These are phyloP conservation scores for Groenewaldozyma sp. DNA, from an alignment of 1,139 yeast species.

Conservation along the genomic window DNA sequence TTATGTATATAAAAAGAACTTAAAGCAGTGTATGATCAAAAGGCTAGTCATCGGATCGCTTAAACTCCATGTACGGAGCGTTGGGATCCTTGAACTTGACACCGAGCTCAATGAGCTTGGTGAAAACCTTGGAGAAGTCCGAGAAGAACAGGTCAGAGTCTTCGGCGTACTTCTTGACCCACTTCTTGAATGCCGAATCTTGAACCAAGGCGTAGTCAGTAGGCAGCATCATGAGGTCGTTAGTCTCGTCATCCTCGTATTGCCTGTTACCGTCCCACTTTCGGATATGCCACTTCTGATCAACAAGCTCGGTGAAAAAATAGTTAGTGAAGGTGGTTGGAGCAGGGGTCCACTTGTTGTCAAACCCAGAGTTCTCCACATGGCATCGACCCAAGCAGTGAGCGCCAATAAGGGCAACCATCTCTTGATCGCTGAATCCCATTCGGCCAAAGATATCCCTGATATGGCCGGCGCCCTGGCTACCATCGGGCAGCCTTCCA, in stretches of 20 bases:
- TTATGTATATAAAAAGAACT: neutral
- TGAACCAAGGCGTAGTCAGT: slow-evolving; percentile 68
- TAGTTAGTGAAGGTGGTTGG: slow-evolving; percentile 76
- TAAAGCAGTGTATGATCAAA: neutral
- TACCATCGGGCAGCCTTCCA: slow-evolving; percentile 76
- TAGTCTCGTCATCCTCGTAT: slow-evolving; percentile 62
- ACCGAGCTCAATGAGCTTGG: slow-evolving; percentile 66
- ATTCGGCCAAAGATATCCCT: slow-evolving; percentile 58
- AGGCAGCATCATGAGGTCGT: slow-evolving; percentile 84
- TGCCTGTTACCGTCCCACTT: slow-evolving; percentile 76
- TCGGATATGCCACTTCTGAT: slow-evolving; percentile 63
- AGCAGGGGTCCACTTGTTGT: slow-evolving; percentile 89
- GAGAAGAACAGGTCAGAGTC: slow-evolving; percentile 61
- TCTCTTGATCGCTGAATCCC: slow-evolving; percentile 76
- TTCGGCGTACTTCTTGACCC: slow-evolving; percentile 62
- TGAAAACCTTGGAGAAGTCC: slow-evolving; percentile 64
- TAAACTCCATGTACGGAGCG: slow-evolving; percentile 41
- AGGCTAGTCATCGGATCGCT: slow-evolving; percentile 30
- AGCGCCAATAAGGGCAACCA: slow-evolving; percentile 82
- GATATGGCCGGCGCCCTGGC: slow-evolving; percentile 59
- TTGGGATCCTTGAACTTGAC: slow-evolving; percentile 40
- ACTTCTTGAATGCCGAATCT: slow-evolving; percentile 54
- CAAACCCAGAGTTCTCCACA: slow-evolving; percentile 47
- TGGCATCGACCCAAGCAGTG: slow-evolving; percentile 81
- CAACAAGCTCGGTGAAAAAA: slow-evolving; percentile 57